Evolutionary conservation across 1,139 yeast species (phyloP).

Genomic region (Saccharomycopsis crataegensis): DNA sequence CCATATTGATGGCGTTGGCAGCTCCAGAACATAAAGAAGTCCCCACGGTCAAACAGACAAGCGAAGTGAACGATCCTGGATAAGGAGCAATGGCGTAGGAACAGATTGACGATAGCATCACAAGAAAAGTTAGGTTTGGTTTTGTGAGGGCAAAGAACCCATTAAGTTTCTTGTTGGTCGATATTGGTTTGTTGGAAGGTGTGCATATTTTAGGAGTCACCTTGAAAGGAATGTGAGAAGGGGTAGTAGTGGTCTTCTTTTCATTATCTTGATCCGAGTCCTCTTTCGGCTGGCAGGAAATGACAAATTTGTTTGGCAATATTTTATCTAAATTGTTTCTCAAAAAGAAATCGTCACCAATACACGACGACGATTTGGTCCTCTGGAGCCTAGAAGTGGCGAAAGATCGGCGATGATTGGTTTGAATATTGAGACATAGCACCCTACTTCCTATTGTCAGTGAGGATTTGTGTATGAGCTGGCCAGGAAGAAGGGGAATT

Average conservation of each 20-base stretch:
- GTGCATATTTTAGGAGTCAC: slow-evolving; percentile 35
- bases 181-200: slow-evolving; percentile 7
- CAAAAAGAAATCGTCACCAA: too few relatives aligned
- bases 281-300: slow-evolving; percentile 11
- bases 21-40: slow-evolving; percentile 86
- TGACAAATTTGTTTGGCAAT: slow-evolving; percentile 3
- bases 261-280: not conserved
- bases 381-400: too few relatives aligned
- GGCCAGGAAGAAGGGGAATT: too few relatives aligned
- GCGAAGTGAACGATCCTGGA: slow-evolving; percentile 58
- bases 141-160: slow-evolving; percentile 78
- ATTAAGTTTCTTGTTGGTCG: slow-evolving; percentile 29
- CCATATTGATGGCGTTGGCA: slow-evolving; percentile 97
- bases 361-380: too few relatives aligned
- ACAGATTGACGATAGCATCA: slow-evolving; percentile 85
- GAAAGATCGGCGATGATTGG: too few relatives aligned
- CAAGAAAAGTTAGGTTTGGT: slow-evolving; percentile 81
- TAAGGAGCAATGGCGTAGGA: slow-evolving; percentile 89
- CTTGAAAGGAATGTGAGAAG: slow-evolving; percentile 44
- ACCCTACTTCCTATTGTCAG: too few relatives aligned
- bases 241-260: not conserved
- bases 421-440: too few relatives aligned
- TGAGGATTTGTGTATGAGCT: too few relatives aligned
- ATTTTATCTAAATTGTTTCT: not conserved
- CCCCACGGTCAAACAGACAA: slow-evolving; percentile 70